Evolutionary conservation across 352 stramenopile species (phyloP).

Genomic region (Phytophthora pluvialis): DNA sequence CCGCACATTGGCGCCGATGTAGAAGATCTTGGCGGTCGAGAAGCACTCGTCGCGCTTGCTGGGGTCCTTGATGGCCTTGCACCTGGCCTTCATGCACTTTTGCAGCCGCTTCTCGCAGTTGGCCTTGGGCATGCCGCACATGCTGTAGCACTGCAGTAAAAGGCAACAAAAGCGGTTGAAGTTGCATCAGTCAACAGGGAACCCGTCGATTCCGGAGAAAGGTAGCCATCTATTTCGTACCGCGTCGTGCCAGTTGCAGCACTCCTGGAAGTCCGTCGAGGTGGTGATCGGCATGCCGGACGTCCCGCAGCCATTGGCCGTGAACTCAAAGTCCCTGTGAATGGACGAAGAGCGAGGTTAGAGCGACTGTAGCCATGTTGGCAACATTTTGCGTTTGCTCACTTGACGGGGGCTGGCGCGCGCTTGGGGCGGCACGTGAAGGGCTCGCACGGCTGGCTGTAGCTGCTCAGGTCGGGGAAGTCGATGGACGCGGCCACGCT

Average conservation of each 20-base stretch:
- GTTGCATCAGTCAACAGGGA: background rate
- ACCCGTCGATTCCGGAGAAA: background rate
- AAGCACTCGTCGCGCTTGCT: constrained; percentile 54
- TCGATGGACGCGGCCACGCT: constrained; percentile 20
- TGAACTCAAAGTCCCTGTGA: constrained; percentile 73
- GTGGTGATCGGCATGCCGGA: constrained; percentile 58
- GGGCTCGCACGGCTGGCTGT: constrained; percentile 45
- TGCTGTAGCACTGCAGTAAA: constrained; percentile 71
- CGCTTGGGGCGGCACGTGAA: constrained; percentile 46
- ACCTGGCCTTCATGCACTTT: constrained; percentile 77
- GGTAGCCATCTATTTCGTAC: constrained; percentile 37
- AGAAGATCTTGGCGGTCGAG: constrained; percentile 69
- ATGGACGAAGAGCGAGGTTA: background rate
- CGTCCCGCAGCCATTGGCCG: constrained; percentile 78
- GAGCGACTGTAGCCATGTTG: constrained; percentile 15
- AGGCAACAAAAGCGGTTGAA: background rate
- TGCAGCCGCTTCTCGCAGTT: constrained; percentile 72
- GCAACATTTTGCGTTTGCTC: background rate
- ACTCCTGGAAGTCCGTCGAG: constrained; percentile 60
- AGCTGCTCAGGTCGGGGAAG: constrained; percentile 40
- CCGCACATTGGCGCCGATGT: constrained; percentile 59
- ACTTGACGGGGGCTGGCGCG: constrained; percentile 29
- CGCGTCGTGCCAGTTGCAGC: constrained; percentile 85
- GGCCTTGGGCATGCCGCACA: constrained; percentile 77
- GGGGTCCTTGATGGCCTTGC: constrained; percentile 31